A percentile compares a stretch with the other conserved stretches of the same genome.
Conservation (phyloP, 495 filamentous ascomycete species). For the Hypomontagnella submonticulosa region DNA sequence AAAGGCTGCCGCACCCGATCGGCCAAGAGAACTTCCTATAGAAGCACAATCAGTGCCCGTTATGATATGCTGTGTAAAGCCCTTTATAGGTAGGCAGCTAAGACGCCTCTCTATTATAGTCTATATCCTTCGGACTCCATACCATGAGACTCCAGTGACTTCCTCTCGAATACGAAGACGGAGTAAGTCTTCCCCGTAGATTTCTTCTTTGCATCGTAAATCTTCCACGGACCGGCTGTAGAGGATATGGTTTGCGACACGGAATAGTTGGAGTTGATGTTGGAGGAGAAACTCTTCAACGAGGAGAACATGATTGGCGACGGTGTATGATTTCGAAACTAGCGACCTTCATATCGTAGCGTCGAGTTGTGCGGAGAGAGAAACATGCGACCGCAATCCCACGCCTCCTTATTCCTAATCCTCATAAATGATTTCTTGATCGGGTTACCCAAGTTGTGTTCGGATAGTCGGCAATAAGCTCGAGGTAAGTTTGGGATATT, state of each 20-base stretch:
- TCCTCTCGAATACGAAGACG: conserved; percentile 94
- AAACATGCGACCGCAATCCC: conserved; percentile 29
- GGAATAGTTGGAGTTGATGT: conserved; percentile 91
- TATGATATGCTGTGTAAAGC: background rate
- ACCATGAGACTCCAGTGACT: conserved; percentile 77
- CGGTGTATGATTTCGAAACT: conserved; percentile 24
- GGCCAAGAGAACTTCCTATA: conserved; percentile 61
- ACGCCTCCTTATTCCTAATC: conserved; percentile 15
- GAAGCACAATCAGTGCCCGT: conserved; percentile 18
- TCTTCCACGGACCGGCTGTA: conserved; percentile 92
- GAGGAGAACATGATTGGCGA: conserved; percentile 82
- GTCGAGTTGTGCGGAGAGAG: conserved; percentile 7
- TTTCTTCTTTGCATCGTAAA: conserved; percentile 97
- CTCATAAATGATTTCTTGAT: conserved; percentile 17
- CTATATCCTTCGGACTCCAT: conserved; percentile 39
- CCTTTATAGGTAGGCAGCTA: background rate
- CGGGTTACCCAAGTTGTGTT: background rate
- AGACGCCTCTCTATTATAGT: background rate
- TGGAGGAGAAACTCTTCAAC: conserved; percentile 87
- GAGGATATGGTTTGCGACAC: conserved; percentile 74
- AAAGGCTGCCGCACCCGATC: conserved; percentile 68
- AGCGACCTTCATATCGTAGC: conserved; percentile 47
- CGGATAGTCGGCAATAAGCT: conserved; percentile 10
- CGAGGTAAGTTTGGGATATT: conserved; percentile 11
- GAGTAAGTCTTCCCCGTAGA: conserved; percentile 87